A percentile compares a stretch with the other conserved stretches of the same genome.
phyloP scores from a whole-genome alignment of 2,329 filamentous ascomycete species.

The Fusarium sulawesiense region DNA sequence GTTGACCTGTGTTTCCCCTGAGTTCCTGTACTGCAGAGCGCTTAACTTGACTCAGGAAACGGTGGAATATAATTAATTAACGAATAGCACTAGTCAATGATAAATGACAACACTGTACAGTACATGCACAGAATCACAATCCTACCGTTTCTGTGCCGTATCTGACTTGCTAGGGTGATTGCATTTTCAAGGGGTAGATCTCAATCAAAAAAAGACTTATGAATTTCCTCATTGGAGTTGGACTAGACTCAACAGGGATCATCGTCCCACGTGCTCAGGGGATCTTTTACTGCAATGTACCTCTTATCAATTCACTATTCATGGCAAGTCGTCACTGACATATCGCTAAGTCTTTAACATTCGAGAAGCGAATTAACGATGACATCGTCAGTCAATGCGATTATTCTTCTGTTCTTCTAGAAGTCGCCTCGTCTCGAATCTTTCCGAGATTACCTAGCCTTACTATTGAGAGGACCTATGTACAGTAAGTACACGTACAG shows the following conservation, averaged over 20 bases:
- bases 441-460: constrained; percentile 23
- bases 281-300: neutral
- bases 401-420: constrained; percentile 15
- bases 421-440: constrained; percentile 6
- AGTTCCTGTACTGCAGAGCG: neutral
- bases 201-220: constrained; percentile 27
- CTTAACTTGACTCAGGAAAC: constrained; percentile 16
- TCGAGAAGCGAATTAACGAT: neutral
- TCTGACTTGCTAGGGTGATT: constrained; percentile 7
- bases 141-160: constrained; percentile 6
- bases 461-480: constrained; percentile 11
- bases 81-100: neutral
- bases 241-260: constrained; percentile 9
- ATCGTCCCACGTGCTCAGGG: constrained; percentile 20
- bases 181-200: constrained; percentile 32
- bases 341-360: neutral
- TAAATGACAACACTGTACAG: constrained; percentile 9
- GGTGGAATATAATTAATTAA: constrained; percentile 18
- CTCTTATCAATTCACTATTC: neutral
- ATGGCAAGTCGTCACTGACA: neutral
- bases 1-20: neutral
- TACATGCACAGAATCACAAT: neutral
- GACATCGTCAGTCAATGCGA: neutral
- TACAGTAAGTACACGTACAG: neutral
- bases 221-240: constrained; percentile 7